Evolutionary conservation across 2,329 filamentous ascomycete species (phyloP).

Genomic region (Exophiala dermatitidis): DNA sequence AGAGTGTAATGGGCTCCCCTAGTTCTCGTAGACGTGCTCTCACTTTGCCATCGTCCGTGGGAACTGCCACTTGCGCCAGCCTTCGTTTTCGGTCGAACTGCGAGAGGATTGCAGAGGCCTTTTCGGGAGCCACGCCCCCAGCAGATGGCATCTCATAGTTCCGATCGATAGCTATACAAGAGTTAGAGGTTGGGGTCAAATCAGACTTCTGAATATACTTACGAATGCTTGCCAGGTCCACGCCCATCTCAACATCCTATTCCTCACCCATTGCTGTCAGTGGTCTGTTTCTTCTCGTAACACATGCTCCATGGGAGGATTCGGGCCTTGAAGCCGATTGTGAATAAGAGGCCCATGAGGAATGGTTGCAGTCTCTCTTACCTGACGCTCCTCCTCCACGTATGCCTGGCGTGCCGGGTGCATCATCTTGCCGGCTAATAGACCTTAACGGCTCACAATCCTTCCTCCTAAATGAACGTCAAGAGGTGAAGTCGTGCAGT

Average conservation of each 20-base stretch:
- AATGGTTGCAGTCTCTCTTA: constrained; percentile 38
- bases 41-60: constrained; percentile 85
- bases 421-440: constrained; percentile 44
- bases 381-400: constrained; percentile 75
- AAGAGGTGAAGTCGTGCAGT: background rate
- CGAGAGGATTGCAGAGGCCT: constrained; percentile 73
- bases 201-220: constrained; percentile 33
- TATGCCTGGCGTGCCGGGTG: constrained; percentile 90
- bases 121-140: constrained; percentile 63
- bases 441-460: background rate
- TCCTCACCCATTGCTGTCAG: constrained; percentile 31
- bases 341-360: constrained; percentile 14
- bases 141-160: constrained; percentile 72
- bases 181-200: constrained; percentile 4
- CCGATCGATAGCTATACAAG: constrained; percentile 57
- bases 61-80: constrained; percentile 81
- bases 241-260: constrained; percentile 51
- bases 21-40: constrained; percentile 72
- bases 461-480: background rate
- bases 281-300: constrained; percentile 11
- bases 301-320: constrained; percentile 1
- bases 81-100: constrained; percentile 89
- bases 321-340: constrained; percentile 24
- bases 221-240: constrained; percentile 59
- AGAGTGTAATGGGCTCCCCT: constrained; percentile 89